These are phyloP conservation scores for Marchantia polymorpha DNA, from an alignment of 225 moss, liverwort and hornwort genomes.

Conservation along the genomic window DNA sequence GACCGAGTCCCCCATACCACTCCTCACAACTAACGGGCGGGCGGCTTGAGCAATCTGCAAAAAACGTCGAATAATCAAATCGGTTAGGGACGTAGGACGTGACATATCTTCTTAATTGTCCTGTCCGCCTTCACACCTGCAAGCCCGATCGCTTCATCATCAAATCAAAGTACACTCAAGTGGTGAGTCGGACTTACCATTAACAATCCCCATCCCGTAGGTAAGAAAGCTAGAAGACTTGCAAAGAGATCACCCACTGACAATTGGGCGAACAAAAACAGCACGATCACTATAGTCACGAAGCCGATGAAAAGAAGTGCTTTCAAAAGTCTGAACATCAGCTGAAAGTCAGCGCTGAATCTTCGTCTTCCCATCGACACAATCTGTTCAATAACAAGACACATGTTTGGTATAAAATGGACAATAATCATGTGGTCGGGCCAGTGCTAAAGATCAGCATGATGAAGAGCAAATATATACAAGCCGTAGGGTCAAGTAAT, in stretches of 20 bases:
- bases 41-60: conserved; percentile 74
- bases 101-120: not conserved
- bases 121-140: too few relatives aligned
- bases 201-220: conserved; percentile 93
- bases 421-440: too few relatives aligned
- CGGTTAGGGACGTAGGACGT: not conserved
- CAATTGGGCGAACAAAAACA: conserved; percentile 56
- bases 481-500: too few relatives aligned
- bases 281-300: conserved; percentile 63
- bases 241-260: conserved; percentile 82
- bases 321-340: conserved; percentile 85
- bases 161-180: not conserved
- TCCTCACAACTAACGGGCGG: conserved; percentile 53
- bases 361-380: conserved; percentile 86
- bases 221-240: conserved; percentile 78
- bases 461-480: not conserved
- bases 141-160: not conserved
- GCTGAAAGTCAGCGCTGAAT: conserved; percentile 91
- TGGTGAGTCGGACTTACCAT: conserved; percentile 50
- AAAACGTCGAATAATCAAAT: not conserved
- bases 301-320: conserved; percentile 70
- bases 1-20: conserved; percentile 80
- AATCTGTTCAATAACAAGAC: conserved; percentile 44
- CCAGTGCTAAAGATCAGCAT: not conserved
- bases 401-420: not conserved